Evolutionary conservation across 176 grass and related monocot species (phyloP).

Genomic region (Panicum miliaceum): DNA sequence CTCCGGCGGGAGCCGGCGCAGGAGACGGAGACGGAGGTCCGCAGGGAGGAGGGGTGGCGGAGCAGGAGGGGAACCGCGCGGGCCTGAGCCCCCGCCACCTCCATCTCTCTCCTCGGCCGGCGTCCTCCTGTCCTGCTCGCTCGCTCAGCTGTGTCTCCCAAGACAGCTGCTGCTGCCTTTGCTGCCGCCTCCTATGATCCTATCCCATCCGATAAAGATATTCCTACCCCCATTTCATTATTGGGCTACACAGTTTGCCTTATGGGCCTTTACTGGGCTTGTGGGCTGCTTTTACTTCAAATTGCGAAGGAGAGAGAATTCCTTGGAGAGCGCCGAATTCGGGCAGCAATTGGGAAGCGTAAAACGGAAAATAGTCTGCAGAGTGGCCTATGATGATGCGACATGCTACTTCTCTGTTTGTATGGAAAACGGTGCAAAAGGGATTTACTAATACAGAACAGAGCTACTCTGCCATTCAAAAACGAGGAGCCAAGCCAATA

Average conservation of each 20-base stretch:
- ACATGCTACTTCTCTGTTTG: neutral
- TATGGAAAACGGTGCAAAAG: neutral
- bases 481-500: neutral
- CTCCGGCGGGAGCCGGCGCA: constrained; percentile 26
- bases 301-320: too few species aligned
- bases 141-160: too few species aligned
- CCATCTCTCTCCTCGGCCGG: constrained; percentile 13
- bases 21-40: constrained; percentile 31
- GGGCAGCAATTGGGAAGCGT: too few species aligned
- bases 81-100: constrained; percentile 44
- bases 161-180: neutral
- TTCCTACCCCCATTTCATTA: neutral
- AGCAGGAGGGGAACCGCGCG: constrained; percentile 35
- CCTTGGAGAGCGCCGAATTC: too few species aligned
- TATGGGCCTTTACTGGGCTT: neutral
- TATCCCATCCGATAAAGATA: constrained; percentile 38
- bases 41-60: constrained; percentile 1
- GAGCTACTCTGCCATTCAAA: neutral
- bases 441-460: neutral
- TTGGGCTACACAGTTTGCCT: neutral
- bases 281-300: neutral
- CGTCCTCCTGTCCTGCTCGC: neutral
- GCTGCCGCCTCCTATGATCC: neutral
- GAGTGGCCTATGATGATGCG: too few species aligned
- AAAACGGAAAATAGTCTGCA: too few species aligned